Evolutionary conservation across 1,284 basidiomycete genomes (phyloP), one percentile per base, ranked within the genome.

Genomic region (Gymnopus androsaceus): DNA sequence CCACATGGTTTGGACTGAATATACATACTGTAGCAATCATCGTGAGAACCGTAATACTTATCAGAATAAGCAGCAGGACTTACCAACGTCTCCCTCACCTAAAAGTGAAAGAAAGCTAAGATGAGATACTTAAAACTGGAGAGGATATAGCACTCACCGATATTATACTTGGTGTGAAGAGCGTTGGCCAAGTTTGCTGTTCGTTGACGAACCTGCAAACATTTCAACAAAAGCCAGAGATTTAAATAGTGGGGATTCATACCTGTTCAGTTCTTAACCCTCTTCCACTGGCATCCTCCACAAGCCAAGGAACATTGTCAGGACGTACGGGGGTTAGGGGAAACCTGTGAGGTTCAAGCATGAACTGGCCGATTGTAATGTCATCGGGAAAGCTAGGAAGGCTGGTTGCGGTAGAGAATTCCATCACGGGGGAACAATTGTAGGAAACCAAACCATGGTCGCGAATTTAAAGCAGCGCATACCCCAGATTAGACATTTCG

Each of bases 291-390:
- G 71, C 69, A 61, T 90, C 86, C 23, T 91, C 82, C 51, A 89
- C 82, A 38, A 91, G 72, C 80, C 83, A 90, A 2, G 86, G 83
- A 3, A 69, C 65, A 38, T 69, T 69, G 1, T 68, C 59, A 15
- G 72, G 74, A 41, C 82, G 72, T 9, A 65, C 31, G 1, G 87
- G 86, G 33, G 80, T 75, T 17, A 70, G 58, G 1, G 82, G 76
- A 47, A 83, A 78, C 28, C 19, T 23, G 21, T 77, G 65, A 7
- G 68, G 67, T 62, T 87, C 83, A 27, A 92, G 76, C 42, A 91
- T 75, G 68, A 92, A 92, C 70, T 92, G 90, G 2, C 84, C 78
- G 21, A 92, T 75, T 11, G 85, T 86, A 51, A 91, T 70, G 69
- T 91, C 72, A 65, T 89, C 85, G 11, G 89, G 90, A 58, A 90